These are phyloP conservation scores for Sphagnum magellanicum DNA, from an alignment of 228 moss, liverwort and hornwort genomes.

Conservation along the genomic window DNA sequence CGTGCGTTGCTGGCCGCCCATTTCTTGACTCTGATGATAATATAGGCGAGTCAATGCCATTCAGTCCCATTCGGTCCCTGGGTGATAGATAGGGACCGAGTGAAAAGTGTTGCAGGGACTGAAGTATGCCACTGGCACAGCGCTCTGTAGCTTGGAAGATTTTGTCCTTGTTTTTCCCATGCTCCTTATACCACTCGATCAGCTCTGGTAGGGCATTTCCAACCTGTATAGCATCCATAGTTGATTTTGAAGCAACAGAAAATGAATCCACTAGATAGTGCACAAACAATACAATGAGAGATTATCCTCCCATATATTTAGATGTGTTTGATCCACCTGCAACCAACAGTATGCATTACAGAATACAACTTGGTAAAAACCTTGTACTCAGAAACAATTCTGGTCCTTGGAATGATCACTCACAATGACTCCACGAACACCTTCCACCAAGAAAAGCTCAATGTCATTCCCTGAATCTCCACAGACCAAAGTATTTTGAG, in stretches of 20 bases:
- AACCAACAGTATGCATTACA: background rate
- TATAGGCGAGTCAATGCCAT: conserved; percentile 16
- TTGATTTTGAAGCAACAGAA: too few species aligned
- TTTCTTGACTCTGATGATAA: conserved; percentile 10
- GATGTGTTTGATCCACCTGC: background rate
- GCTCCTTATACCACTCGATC: conserved; percentile 43
- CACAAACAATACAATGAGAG: too few species aligned
- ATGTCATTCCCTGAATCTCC: conserved; percentile 79
- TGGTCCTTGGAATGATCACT: conserved; percentile 16
- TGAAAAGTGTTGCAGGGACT: conserved; percentile 48
- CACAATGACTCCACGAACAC: conserved; percentile 70
- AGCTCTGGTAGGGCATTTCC: conserved; percentile 79
- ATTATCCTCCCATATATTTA: background rate
- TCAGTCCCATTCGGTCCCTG: conserved; percentile 38
- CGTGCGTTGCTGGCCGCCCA: conserved; percentile 17
- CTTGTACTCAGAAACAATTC: background rate
- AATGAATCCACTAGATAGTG: too few species aligned
- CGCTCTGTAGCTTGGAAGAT: conserved; percentile 36
- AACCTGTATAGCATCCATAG: conserved; percentile 23
- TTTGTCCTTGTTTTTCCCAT: conserved; percentile 27
- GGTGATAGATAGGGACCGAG: conserved; percentile 54
- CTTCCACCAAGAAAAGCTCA: conserved; percentile 72
- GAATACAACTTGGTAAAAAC: too few species aligned
- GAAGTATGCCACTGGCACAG: conserved; percentile 66
- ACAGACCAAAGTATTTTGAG: conserved; percentile 59